These are phyloP conservation scores for Bremia lactucae DNA, from an alignment of 352 stramenopile genomes.

Conservation along the genomic window DNA sequence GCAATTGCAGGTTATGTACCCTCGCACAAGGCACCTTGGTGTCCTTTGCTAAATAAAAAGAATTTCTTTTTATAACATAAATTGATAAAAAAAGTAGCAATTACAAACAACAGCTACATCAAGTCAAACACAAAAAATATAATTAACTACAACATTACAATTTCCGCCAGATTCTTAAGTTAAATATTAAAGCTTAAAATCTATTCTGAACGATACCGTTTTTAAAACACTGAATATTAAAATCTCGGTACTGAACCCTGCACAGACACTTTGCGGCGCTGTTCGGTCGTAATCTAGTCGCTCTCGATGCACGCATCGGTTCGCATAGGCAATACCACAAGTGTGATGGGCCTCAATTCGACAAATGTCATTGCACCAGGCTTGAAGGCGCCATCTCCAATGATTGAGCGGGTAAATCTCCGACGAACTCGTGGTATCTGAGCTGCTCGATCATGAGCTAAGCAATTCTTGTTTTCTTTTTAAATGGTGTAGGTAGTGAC, in stretches of 20 bases:
- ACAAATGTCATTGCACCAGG: conserved; percentile 5
- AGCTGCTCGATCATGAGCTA: conserved; percentile 3
- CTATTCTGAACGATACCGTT: too few relatives aligned
- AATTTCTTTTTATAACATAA: too few relatives aligned
- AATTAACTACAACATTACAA: background rate
- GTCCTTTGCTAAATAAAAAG: conserved; percentile 59
- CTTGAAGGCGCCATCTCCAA: conserved; percentile 33
- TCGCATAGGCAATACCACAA: conserved; percentile 22
- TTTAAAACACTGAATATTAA: too few relatives aligned
- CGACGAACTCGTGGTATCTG: background rate
- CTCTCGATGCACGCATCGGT: conserved; percentile 25
- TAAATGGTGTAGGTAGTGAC: conserved; percentile 54
- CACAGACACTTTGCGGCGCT: background rate
- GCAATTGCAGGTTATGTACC: conserved; percentile 78
- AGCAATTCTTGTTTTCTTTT: conserved; percentile 1
- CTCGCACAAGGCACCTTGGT: conserved; percentile 76
- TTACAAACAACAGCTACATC: too few relatives aligned
- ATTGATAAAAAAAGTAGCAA: too few relatives aligned
- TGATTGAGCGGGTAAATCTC: conserved; percentile 40
- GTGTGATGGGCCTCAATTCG: conserved; percentile 22
- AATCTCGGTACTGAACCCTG: background rate
- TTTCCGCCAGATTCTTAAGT: too few relatives aligned
- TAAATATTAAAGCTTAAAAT: too few relatives aligned
- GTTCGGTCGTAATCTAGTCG: background rate
- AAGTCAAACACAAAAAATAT: too few relatives aligned